These are phyloP conservation scores for Penicillium dipodomyicola DNA, from an alignment of 495 filamentous ascomycete species.

Conservation along the genomic window DNA sequence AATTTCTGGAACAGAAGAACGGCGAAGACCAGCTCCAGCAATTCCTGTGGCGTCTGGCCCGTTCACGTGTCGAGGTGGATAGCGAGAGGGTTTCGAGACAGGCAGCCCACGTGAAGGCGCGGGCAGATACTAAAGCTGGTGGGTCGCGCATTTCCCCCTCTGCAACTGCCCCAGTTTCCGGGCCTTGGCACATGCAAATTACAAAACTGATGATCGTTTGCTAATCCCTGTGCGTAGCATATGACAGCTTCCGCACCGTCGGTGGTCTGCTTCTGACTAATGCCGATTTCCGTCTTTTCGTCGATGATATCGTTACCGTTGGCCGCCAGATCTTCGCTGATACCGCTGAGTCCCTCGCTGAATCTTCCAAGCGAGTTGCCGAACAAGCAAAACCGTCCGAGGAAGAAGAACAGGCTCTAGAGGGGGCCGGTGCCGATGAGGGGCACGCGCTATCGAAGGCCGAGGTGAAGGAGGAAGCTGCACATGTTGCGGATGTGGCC, in stretches of 20 bases:
- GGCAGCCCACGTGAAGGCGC: slow-evolving; percentile 62
- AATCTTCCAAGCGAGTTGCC: slow-evolving; percentile 67
- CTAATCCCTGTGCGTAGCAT: slow-evolving; percentile 53
- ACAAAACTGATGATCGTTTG: slow-evolving; percentile 1
- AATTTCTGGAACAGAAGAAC: slow-evolving; percentile 78
- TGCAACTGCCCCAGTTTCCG: neutral
- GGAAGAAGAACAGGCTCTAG: slow-evolving; percentile 55
- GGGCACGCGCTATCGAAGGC: slow-evolving; percentile 53
- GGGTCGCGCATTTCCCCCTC: slow-evolving; percentile 18
- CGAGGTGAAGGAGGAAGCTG: slow-evolving; percentile 59
- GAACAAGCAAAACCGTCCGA: slow-evolving; percentile 66
- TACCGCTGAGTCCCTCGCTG: slow-evolving; percentile 73
- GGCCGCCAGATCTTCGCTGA: slow-evolving; percentile 84
- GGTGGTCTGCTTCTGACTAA: slow-evolving; percentile 83
- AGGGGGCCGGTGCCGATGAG: slow-evolving; percentile 56
- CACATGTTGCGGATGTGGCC: slow-evolving; percentile 62
- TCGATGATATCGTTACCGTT: slow-evolving; percentile 76
- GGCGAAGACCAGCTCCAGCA: slow-evolving; percentile 82
- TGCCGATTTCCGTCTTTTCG: slow-evolving; percentile 82
- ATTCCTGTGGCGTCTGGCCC: slow-evolving; percentile 80
- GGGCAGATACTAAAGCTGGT: slow-evolving; percentile 79
- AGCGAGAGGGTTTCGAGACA: slow-evolving; percentile 59
- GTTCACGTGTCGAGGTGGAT: slow-evolving; percentile 68
- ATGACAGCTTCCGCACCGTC: slow-evolving; percentile 79
- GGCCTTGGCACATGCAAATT: slow-evolving; percentile 8